Evolutionary conservation across 2,329 filamentous ascomycete genomes (phyloP), one percentile per base, ranked within the genome.

Genomic region (Phialemonium atrogriseum): DNA sequence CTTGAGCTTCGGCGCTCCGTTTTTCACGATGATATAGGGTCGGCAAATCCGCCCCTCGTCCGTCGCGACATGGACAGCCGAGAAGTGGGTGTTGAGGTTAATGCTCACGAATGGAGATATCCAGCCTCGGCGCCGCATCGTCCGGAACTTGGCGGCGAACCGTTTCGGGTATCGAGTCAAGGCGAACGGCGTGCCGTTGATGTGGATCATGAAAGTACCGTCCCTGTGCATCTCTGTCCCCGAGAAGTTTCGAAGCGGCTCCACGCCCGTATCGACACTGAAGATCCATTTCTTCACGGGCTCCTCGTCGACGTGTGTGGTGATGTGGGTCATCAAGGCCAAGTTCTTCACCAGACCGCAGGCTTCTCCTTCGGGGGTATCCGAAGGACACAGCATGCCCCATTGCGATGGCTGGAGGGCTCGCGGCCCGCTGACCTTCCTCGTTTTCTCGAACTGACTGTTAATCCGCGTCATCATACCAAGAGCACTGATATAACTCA

Each of bases 391-490:
- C 33, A 98, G 68, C 88, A 98, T 95, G 46, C 91, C 91, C 64
- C 94, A 98, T 46, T 98, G 91, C 1, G 91, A 98, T 6, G 91
- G 88, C 51, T 98, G 91, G 29, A 98, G 68, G 12, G 93, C 91
- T 72, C 91, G 80, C 48, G 93, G 91, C 43, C 93, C 93, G 51
- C 81, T 88, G 39, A 98, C 88, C 59, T 98, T 98, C 46, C 91
- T 70, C 3, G 91, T 96, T 70, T 98, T 98, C 55, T 98, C 91
- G 50, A 98, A 98, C 62, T 98, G 91, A 70, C 84, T 93, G 56
- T 83, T 91, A 50, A 98, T 96, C 56, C 91, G 75, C 10, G 91
- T 98, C 91, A 98, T 98, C 93, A 98, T 98, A 40, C 93, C 93
- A 17, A 98, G 73, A 17, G 91, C 91, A 41, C 83, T 84, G 55